Percentiles rank a stretch among this genome's conserved stretches.
Evolutionary conservation across 768 basidiomycete genomes (phyloP).

Genomic region (Rhodosporidiobolus odoratus): DNA sequence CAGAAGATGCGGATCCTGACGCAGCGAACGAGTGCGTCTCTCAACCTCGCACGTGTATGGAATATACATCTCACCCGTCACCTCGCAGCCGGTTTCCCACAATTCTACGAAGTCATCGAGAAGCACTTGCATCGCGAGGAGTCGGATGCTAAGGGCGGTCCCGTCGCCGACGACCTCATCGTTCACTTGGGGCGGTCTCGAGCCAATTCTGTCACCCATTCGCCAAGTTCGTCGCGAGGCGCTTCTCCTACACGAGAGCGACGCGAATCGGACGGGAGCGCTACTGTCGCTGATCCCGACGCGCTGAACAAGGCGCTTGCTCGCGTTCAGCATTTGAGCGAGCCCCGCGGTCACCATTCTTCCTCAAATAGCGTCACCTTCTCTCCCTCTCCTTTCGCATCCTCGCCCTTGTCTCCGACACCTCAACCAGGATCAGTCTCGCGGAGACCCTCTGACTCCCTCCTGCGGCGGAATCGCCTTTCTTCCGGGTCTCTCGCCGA

Average conservation of each 20-base stretch:
- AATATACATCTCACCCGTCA: background rate
- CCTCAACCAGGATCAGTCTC: background rate
- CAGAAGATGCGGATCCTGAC: constrained; percentile 23
- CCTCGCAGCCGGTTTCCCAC: constrained; percentile 29
- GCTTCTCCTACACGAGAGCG: constrained; percentile 11
- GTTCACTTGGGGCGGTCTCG: constrained; percentile 30
- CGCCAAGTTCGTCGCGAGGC: constrained; percentile 12
- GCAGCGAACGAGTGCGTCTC: constrained; percentile 19
- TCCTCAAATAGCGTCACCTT: background rate
- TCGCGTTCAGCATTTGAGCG: background rate
- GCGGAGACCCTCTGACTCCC: background rate
- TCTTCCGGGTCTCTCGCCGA: constrained; percentile 17
- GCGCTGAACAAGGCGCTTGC: constrained; percentile 20
- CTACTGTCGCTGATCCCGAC: background rate
- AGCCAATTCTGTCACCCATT: constrained; percentile 3
- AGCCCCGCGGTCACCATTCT: background rate
- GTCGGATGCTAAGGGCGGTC: constrained; percentile 30
- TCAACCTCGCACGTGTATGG: background rate
- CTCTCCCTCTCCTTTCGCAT: background rate
- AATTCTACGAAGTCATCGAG: constrained; percentile 37
- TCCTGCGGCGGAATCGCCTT: background rate
- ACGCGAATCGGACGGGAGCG: background rate
- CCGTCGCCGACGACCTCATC: constrained; percentile 28
- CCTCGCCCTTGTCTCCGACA: background rate
- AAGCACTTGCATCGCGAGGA: constrained; percentile 37